Evolutionary conservation across 2,329 filamentous ascomycete species (phyloP), one percentile per base, ranked within the genome.

Genomic region (Fusarium sp.): DNA sequence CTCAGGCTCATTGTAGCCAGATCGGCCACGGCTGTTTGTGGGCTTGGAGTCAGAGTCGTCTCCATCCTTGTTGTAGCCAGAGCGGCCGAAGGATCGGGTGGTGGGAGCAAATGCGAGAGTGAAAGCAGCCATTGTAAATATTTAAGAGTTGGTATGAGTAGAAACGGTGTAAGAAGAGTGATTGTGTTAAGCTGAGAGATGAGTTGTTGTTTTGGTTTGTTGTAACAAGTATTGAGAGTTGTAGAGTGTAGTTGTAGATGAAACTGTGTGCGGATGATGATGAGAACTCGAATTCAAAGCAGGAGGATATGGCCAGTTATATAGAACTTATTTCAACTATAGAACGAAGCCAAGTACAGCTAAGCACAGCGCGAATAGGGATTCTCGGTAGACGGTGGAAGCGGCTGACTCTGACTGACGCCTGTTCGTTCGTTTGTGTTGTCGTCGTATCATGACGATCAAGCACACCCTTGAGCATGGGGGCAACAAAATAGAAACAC

Each of bases 1-100:
- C 64, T 77, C 76, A 70, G 80, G 80, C 67, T 80, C 78, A 77
- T 84, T 84, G 81, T 85, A 84, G 69, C 83, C 82, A 59, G 80
- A 83, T 77, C 79, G 83, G 74, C 82, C 81, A n/a, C 70, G 62
- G 55, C 76, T 78, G 80, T 81, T 79, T 38, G 50, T 64, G 76
- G 79, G 76, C 75, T 80, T 76, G 64, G 77, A 70, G 66, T 73
- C 69, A n/a, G 70, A 72, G 40, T 76, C 70, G 78, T 76, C 75
- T 41, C 70, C 74, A 60, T 78, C 65, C 54, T 69, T 73, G 67
- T 74, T 73, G 70, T 74, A 71, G 60, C 69, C 65, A 50, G 60
- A 59, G 38, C 76, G 73, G 60, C 74, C 73, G 66, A 75, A 73
- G 60, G 71, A 71, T 60, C 60, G 63, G 66, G 76, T 64, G 60